Conservation (phyloP, 768 basidiomycete species). For the Lactifluus hygrophoroides region DNA sequence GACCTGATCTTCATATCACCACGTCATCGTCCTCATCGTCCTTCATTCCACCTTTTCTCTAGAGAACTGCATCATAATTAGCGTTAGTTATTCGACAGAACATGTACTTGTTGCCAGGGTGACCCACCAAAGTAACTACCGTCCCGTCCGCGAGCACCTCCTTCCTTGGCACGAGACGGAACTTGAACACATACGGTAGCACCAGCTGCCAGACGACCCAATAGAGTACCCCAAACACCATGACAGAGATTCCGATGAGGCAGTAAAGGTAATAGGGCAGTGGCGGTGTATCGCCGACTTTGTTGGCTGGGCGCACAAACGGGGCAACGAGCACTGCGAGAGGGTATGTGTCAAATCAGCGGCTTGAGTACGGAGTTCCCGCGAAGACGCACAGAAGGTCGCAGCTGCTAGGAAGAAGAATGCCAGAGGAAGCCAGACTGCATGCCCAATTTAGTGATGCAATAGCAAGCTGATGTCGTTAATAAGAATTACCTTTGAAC, state of each 20-base stretch:
- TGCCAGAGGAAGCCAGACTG: slow-evolving; percentile 49
- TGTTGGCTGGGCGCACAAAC: slow-evolving; percentile 45
- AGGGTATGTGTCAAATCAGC: neutral
- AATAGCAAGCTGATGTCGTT: too few species aligned
- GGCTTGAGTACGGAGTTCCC: neutral
- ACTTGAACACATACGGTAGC: slow-evolving; percentile 41
- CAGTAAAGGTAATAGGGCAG: slow-evolving; percentile 55
- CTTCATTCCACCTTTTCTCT: slow-evolving; percentile 5
- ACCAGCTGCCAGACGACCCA: slow-evolving; percentile 48
- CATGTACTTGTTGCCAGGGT: neutral
- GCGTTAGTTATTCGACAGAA: too few species aligned
- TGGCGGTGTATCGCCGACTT: slow-evolving; percentile 51
- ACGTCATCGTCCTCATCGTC: too few species aligned
- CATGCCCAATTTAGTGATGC: slow-evolving; percentile 19
- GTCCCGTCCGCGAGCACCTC: slow-evolving; percentile 44
- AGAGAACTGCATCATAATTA: slow-evolving; percentile 1
- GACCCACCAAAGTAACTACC: slow-evolving; percentile 42
- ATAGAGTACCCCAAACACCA: slow-evolving; percentile 40
- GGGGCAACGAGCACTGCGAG: slow-evolving; percentile 45
- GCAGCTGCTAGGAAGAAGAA: slow-evolving; percentile 46
- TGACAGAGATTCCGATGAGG: slow-evolving; percentile 43
- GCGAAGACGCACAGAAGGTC: slow-evolving; percentile 36
- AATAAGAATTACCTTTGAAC: slow-evolving; percentile 33
- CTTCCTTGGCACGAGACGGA: slow-evolving; percentile 41
- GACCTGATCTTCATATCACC: too few species aligned